phyloP scores from a whole-genome alignment of 179 eudicot genomes.

The Amaranthus tricolor region DNA sequence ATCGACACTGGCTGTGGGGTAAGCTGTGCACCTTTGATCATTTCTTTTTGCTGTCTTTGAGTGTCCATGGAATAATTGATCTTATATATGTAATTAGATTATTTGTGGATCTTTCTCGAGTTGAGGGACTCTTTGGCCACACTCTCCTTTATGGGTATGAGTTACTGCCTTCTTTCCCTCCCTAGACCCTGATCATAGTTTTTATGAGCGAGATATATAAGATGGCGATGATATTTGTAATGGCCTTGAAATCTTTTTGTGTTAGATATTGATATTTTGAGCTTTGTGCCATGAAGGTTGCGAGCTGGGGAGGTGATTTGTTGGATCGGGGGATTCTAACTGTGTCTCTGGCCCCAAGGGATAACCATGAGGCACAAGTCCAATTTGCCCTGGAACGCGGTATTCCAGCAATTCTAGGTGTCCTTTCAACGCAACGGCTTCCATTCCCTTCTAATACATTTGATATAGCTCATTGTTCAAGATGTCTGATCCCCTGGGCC shows the following conservation, averaged over 20 bases:
- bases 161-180: too few relatives aligned
- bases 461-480: slow-evolving; percentile 98
- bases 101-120: not conserved
- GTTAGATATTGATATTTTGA: slow-evolving; percentile 5
- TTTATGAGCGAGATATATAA: too few relatives aligned
- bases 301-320: slow-evolving; percentile 99
- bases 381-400: slow-evolving; percentile 98
- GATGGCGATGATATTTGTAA: not conserved
- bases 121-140: too few relatives aligned
- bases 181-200: too few relatives aligned
- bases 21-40: slow-evolving; percentile 25
- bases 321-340: slow-evolving; percentile 85
- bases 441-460: slow-evolving; percentile 96
- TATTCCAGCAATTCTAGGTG: slow-evolving; percentile 92
- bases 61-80: not conserved
- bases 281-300: slow-evolving; percentile 51
- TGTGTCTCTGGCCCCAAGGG: slow-evolving; percentile 92
- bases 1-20: slow-evolving; percentile 99
- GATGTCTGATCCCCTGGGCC: slow-evolving; percentile 98
- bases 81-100: not conserved
- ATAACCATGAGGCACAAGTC: slow-evolving; percentile 97
- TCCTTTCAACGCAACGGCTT: slow-evolving; percentile 89
- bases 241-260: too few relatives aligned
- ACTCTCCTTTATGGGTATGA: too few relatives aligned
- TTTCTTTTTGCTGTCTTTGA: not conserved